A percentile compares a stretch with the other conserved stretches of the same genome.
phyloP scores from a whole-genome alignment of 192 early-diverging fungal species.

The Coemansia sp. region DNA sequence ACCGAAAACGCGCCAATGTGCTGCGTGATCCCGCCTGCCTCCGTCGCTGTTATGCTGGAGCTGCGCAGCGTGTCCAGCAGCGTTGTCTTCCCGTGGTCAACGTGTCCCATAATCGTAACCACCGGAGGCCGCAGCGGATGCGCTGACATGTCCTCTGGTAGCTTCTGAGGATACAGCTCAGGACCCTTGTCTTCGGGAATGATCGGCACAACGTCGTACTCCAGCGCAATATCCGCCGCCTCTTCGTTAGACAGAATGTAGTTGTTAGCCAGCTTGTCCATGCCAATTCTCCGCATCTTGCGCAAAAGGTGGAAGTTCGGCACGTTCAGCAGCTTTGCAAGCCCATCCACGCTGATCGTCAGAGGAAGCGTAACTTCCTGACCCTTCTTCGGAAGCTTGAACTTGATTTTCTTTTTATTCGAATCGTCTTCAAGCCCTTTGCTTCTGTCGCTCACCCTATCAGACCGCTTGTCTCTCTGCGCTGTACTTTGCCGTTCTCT shows the following conservation, averaged over 20 bases:
- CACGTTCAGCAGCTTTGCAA: slow-evolving; percentile 77
- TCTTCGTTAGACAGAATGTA: slow-evolving; percentile 82
- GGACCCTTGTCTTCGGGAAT: slow-evolving; percentile 56
- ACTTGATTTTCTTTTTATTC: slow-evolving; percentile 21
- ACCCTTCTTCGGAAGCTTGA: slow-evolving; percentile 36
- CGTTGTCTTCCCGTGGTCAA: slow-evolving; percentile 97
- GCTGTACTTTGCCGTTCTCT: neutral
- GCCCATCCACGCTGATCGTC: slow-evolving; percentile 77
- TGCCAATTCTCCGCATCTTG: slow-evolving; percentile 76
- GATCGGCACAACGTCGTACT: slow-evolving; percentile 85
- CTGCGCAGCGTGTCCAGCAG: slow-evolving; percentile 88
- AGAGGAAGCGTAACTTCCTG: slow-evolving; percentile 77
- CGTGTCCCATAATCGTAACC: slow-evolving; percentile 98
- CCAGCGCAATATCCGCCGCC: slow-evolving; percentile 82
- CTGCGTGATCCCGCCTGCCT: slow-evolving; percentile 97
- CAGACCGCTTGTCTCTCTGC: neutral
- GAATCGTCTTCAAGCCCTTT: neutral
- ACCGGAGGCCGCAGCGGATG: slow-evolving; percentile 83
- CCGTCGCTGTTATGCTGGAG: slow-evolving; percentile 87
- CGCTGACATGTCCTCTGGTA: slow-evolving; percentile 71
- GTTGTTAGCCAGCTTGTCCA: slow-evolving; percentile 77
- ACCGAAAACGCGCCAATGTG: slow-evolving; percentile 97
- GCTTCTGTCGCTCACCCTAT: neutral
- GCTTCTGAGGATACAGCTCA: slow-evolving; percentile 54
- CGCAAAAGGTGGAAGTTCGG: slow-evolving; percentile 68